Percentiles rank a stretch among this genome's conserved stretches.
These are phyloP conservation scores for Moelleriella libera DNA, from an alignment of 2,329 filamentous ascomycete genomes.

Conservation along the genomic window DNA sequence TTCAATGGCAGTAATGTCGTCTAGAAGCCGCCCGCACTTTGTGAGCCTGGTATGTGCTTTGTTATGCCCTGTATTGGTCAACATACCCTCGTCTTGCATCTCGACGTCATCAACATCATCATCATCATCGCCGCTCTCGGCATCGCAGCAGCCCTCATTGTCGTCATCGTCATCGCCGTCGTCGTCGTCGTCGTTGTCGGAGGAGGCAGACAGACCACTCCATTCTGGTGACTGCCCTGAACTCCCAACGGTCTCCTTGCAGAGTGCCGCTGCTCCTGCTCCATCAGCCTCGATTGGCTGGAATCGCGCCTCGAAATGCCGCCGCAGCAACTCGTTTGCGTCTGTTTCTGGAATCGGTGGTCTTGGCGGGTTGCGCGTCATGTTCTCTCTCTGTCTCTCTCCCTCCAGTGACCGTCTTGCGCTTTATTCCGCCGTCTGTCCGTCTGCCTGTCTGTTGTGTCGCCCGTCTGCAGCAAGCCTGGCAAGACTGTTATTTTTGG, in stretches of 20 bases:
- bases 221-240: conserved; percentile 1
- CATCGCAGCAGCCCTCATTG: conserved; percentile 17
- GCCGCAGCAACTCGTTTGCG: conserved; percentile 62
- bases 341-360: conserved; percentile 28
- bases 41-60: conserved; percentile 1
- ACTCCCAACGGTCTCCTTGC: conserved; percentile 6
- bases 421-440: too few relatives aligned
- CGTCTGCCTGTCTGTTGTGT: too few relatives aligned
- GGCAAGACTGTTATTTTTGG: too few relatives aligned
- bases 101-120: conserved; percentile 10
- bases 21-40: too few relatives aligned
- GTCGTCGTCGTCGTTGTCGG: conserved; percentile 9
- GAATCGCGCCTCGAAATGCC: conserved; percentile 82
- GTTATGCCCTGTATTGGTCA: background rate
- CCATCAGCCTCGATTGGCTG: conserved; percentile 43
- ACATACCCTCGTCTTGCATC: conserved; percentile 5
- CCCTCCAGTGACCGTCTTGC: too few relatives aligned
- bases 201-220: conserved; percentile 11
- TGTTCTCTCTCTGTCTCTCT: too few relatives aligned
- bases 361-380: conserved; percentile 29
- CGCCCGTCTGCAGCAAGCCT: too few relatives aligned
- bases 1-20: conserved; percentile 24
- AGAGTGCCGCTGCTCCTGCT: background rate
- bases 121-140: conserved; percentile 4
- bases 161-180: conserved; percentile 21